A percentile compares a stretch with the other conserved stretches of the same genome.
Evolutionary conservation across 257 asterid species (phyloP).

Genomic region (Solanum piurae): DNA sequence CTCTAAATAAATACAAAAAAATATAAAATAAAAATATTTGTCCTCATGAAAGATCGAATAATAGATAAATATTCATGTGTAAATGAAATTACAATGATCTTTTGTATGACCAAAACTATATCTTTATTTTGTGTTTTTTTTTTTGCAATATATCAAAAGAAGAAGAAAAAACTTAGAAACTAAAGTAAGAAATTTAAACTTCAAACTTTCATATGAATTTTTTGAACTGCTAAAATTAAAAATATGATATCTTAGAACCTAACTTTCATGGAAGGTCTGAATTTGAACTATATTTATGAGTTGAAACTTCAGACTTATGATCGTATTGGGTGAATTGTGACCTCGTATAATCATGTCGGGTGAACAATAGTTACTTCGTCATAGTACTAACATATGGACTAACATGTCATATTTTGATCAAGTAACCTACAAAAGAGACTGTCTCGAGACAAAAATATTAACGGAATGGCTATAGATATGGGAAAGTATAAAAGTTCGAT

Average conservation of each 20-base stretch:
- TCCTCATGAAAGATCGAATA: no score
- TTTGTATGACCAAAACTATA: no score
- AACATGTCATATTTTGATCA: not conserved
- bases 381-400: not conserved
- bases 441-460: not conserved
- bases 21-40: no score
- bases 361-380: not conserved
- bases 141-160: not conserved
- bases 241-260: not conserved
- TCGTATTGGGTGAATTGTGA: no score
- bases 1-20: no score
- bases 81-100: no score
- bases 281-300: not conserved
- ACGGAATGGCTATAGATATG: no score
- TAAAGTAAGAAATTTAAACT: not conserved
- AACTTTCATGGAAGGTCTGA: not conserved
- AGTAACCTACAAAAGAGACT: no score
- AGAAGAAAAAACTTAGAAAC: not conserved
- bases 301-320: not conserved
- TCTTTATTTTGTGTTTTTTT: no score
- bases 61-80: no score
- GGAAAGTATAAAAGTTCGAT: not conserved
- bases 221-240: not conserved
- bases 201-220: not conserved
- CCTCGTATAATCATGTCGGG: not conserved